Evolutionary conservation across 805 yeast genomes (phyloP).

Genomic region (Candida ficus): DNA sequence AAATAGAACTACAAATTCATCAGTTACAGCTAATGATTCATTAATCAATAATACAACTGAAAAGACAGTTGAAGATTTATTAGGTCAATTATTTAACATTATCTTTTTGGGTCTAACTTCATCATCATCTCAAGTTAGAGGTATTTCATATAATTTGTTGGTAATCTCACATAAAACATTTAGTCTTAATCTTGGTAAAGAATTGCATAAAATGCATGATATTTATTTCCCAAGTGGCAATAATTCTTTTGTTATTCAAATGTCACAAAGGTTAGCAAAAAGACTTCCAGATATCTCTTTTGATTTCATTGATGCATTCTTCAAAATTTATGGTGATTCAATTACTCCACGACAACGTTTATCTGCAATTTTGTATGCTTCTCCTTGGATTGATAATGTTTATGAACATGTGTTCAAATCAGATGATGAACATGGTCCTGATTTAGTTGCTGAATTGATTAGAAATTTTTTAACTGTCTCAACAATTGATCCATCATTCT

Average conservation of each 20-base stretch:
- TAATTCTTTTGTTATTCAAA: slow-evolving; percentile 50
- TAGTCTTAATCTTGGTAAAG: slow-evolving; percentile 53
- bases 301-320: slow-evolving; percentile 45
- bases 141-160: slow-evolving; percentile 57
- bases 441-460: slow-evolving; percentile 53
- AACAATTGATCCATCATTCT: slow-evolving; percentile 39
- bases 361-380: slow-evolving; percentile 38
- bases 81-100: slow-evolving; percentile 60
- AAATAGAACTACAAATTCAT: slow-evolving; percentile 39
- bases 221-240: slow-evolving; percentile 66
- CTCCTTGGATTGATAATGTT: slow-evolving; percentile 75
- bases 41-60: slow-evolving; percentile 11
- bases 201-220: slow-evolving; percentile 48
- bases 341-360: slow-evolving; percentile 23
- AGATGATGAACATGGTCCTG: slow-evolving; percentile 55
- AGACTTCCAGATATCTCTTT: slow-evolving; percentile 55
- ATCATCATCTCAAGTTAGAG: slow-evolving; percentile 50
- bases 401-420: slow-evolving; percentile 49
- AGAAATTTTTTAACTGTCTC: slow-evolving; percentile 59
- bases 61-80: slow-evolving; percentile 34
- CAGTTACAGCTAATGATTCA: slow-evolving; percentile 8
- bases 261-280: slow-evolving; percentile 53
- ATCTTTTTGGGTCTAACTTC: slow-evolving; percentile 66
- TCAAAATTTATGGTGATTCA: slow-evolving; percentile 46
- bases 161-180: slow-evolving; percentile 58